These are phyloP conservation scores for Lipomyces anomalus DNA, from an alignment of 805 yeast genomes.

Conservation along the genomic window DNA sequence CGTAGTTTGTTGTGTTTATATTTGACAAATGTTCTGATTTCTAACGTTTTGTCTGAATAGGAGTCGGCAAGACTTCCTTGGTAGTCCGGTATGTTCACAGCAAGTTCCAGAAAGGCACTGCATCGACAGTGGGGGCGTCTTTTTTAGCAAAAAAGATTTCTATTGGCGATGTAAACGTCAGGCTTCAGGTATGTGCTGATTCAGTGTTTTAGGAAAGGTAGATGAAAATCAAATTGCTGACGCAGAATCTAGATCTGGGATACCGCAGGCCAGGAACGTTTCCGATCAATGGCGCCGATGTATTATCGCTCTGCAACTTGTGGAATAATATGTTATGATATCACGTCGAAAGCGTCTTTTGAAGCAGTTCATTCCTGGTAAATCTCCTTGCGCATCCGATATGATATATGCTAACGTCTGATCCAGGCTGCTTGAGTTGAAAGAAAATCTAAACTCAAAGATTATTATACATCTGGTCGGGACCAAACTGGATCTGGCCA, in stretches of 20 bases:
- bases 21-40: not conserved
- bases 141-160: conserved; percentile 33
- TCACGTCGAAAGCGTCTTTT: conserved; percentile 33
- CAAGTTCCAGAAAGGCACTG: conserved; percentile 33
- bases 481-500: conserved; percentile 33
- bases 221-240: too few relatives aligned
- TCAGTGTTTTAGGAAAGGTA: too few relatives aligned
- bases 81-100: conserved; percentile 34
- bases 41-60: conserved; percentile 8
- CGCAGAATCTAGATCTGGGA: conserved; percentile 84
- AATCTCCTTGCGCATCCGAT: too few relatives aligned
- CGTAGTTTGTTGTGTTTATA: not conserved
- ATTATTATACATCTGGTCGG: conserved; percentile 34
- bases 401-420: too few relatives aligned
- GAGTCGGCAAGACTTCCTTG: conserved; percentile 35
- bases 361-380: conserved; percentile 35
- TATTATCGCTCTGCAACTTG: conserved; percentile 38
- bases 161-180: conserved; percentile 32
- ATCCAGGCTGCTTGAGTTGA: conserved; percentile 31
- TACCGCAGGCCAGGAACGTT: conserved; percentile 96
- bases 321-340: conserved; percentile 35
- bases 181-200: too few relatives aligned
- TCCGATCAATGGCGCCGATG: conserved; percentile 71
- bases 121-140: conserved; percentile 35
- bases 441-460: conserved; percentile 29